Evolutionary conservation across 73 alveolate species (phyloP), one percentile per base, ranked within the genome.

Genomic region (Paramecium sexaurelia): DNA sequence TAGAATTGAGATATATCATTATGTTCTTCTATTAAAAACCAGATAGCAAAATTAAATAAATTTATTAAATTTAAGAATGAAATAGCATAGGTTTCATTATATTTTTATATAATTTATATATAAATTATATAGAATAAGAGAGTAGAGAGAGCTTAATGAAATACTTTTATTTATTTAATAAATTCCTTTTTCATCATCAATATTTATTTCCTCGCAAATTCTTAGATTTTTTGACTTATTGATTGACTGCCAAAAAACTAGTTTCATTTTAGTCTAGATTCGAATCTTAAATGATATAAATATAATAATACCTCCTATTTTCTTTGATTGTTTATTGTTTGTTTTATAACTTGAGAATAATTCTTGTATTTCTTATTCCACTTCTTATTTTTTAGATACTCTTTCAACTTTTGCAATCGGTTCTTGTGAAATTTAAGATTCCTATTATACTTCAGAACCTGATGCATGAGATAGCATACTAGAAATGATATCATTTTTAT

Each of bases 381-480:
- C 83, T 32, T 61, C 83, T 32, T 61, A 6, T n/a, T 61, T 61
- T 32, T 61, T 61, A 61, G 83, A 61, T 9, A 61, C 83, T 61
- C 83, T 61, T 32, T 61, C 83, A 29, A 61, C 83, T 61, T 61
- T 61, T 2, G 47, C 9, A 7, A 61, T 27, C 26, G 83, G 83
- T 61, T 61, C 83, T 32, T 57, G 17, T 27, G 41, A 61, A 7
- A 61, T 51, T 15, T 2, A 51, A 17, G 32, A 26, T 61, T 61
- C 83, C 24, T 3, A 61, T 61, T 2, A 32, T 1, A 29, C 19
- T 32, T 61, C 83, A 2, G 83, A 26, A 61, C 47, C 39, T 61
- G 83, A 61, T 29, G 47, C 41, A 61, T 61, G 83, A 26, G 39
- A 32, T 6, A 61, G 26, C 83, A 61, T 61, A 61, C 83, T 61